Base-by-base conservation (phyloP, 306 rosid genomes). In the Acacia melanoxylon region DNA sequence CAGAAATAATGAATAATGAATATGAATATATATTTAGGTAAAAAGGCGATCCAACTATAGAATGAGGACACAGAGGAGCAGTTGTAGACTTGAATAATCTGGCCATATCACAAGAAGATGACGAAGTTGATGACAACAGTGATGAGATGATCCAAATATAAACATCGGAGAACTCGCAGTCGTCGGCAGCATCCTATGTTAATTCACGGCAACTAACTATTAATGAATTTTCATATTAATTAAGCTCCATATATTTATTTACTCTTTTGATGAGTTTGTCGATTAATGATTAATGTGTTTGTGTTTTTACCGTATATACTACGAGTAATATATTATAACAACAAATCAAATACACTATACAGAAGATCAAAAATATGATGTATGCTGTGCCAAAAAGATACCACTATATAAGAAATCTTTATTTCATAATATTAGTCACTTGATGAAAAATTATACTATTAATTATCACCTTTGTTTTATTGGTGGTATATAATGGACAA, bases 81-180 rank as follows among this genome's bases (percentile, higher is more conserved):
- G 94, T 80, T 90, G 74, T 78, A 80, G 87, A 80, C 79, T 79
- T 77, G 78, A 72, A 46, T 72, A 16, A 14, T 72, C 22, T 15
- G 17, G 19, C 62, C 29, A 58, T 58, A 58, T 58, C 1, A 22
- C 31, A 56, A 87, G 88, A 86, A 75, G 80, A 84, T 79, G 91
- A 86, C 91, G 88, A 90, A 85, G 79, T 56, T 74, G 85, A 86
- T 88, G 86, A 88, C 84, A 72, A 22, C 75, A 75, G 14, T 69
- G 45, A 48, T 76, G 74, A 83, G 82, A 10, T 48, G 24, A 66
- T 56, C 17, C 33, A 61, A 58, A 58, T 58, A 22, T 56, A 6
- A n/a, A 6, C 27, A 56, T 56, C 62, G 27, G 62, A 56, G 27
- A 56, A 56, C 62, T 56, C 27, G 54, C n/a, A 20, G 8, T 20